Percentiles rank a stretch among this genome's conserved stretches.
phyloP scores from a whole-genome alignment of 1,284 basidiomycete genomes.

The Malassezia sympodialis region DNA sequence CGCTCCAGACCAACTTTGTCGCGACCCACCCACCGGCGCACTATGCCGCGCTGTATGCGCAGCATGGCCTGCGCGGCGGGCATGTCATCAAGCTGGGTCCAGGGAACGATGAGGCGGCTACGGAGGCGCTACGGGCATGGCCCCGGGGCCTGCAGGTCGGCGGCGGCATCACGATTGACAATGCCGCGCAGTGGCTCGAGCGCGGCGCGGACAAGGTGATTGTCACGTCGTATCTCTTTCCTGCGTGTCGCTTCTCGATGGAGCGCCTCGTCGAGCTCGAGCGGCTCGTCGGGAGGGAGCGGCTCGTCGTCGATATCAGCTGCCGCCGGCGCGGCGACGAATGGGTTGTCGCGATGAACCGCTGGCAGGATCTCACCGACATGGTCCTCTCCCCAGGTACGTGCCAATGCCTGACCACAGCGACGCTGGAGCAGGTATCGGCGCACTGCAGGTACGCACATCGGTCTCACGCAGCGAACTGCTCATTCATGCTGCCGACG shows the following conservation, averaged over 20 bases:
- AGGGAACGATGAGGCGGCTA: conserved; percentile 73
- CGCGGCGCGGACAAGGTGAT: conserved; percentile 92
- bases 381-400: conserved; percentile 76
- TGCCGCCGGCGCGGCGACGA: conserved; percentile 66
- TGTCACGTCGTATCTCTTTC: conserved; percentile 92
- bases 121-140: conserved; percentile 72
- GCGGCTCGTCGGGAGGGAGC: conserved; percentile 67
- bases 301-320: conserved; percentile 86
- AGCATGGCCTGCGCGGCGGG: conserved; percentile 65
- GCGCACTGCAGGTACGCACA: conserved; percentile 19
- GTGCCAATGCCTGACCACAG: background rate
- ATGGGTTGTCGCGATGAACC: conserved; percentile 98
- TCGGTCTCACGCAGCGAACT: conserved; percentile 82
- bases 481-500: conserved; percentile 90
- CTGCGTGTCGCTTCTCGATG: conserved; percentile 65
- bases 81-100: conserved; percentile 95
- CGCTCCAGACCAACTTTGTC: conserved; percentile 80
- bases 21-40: conserved; percentile 69
- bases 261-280: conserved; percentile 62
- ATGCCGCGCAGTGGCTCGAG: conserved; percentile 75
- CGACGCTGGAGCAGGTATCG: conserved; percentile 20
- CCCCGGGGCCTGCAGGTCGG: conserved; percentile 75
- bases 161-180: conserved; percentile 74
- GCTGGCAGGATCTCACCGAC: conserved; percentile 93
- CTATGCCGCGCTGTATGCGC: conserved; percentile 70